Evolutionary conservation across 202 grass and related monocot genomes (phyloP), one percentile per base, ranked within the genome.

Genomic region (Miscanthus sacchariflorus): DNA sequence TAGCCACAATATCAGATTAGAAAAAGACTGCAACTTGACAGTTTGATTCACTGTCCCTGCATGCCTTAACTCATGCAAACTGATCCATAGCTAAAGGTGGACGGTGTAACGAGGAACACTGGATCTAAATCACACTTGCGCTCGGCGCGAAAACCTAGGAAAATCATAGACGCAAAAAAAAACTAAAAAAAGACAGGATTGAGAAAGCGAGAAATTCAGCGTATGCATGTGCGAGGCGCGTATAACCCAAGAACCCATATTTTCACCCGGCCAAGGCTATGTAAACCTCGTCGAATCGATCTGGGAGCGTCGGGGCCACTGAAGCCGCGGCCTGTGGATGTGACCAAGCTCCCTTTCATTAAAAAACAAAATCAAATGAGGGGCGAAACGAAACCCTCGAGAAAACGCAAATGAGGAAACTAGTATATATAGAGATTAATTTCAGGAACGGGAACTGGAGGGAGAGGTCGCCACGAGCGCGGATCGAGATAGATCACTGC

Each of bases 251-350:
- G 0, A 9, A 35, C 74, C 73, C 73, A 76, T 19, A 13, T 49
- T 2, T 30, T 30, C 0, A 9, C 46, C 27, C 14, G 73, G 46
- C 74, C 1, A 7, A 35, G 74, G 74, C 74, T 76, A 76, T n/a
- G 74, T 54, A 76, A 82, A 54, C 67, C 67, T 71, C 80, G 80
- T 82, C 30, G 11, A 36, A 71, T 82, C 67, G 18, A 82, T 82
- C 46, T 71, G 67, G 80, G 80, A 82, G 46, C 79, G 19, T 39
- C 28, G 44, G 30, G 18, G 30, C 7, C 68, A 27, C n/a, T 2
- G n/a, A 70, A 17, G 30, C 80, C 67, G 18, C 68, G 48, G 68
- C 81, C 40, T 36, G 21, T 43, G 7, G 33, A 59, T 83, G 68
- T 27, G 49, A 10, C 48, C 68, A 9, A 72, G 27, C 35, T 73